Evolutionary conservation across 2,329 filamentous ascomycete species (phyloP), one percentile per base, ranked within the genome.

Genomic region (Rhinocladiella mackenziei): DNA sequence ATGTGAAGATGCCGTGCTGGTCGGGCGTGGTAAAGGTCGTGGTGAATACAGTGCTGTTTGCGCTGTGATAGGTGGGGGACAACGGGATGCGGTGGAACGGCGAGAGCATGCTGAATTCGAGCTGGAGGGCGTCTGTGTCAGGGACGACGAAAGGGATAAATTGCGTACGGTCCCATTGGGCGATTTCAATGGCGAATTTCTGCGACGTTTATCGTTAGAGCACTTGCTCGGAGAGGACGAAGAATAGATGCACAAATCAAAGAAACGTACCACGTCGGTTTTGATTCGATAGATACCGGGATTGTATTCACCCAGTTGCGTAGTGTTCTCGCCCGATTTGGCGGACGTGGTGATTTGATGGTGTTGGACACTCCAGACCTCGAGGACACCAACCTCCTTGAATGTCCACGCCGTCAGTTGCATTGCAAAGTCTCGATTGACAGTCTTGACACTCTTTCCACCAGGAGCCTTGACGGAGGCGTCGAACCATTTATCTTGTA

Each of bases 1-100:
- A 97, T 72, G 94, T 94, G 77, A 97, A 98, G 69, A 98, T 96
- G 63, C 92, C 92, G 71, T 98, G 92, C 69, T 98, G 92, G 65
- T 98, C 92, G 3, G 92, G 92, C 3, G 91, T 77, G 53, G 76
- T 84, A 69, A 98, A 96, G 17, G 78, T 76, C 33, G 78, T 76
- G 52, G 77, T 76, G 73, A 83, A 98, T 50, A 85, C 76, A 37
- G 86, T 83, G 53, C 81, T 80, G 58, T 86, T 82, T 42, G 74
- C 66, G 1, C 81, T 83, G 18, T 73, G 73, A 22, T 68, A 66
- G 7, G 73, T 65, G 10, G 79, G 77, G 6, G 70, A 59, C 22
- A 98, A 81, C 48, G 81, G 74, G 23, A 97, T 76, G 30, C 92
- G 89, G 71, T 96, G 84, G 80, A 96, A 97, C 44, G 92, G 91